phyloP scores from a whole-genome alignment of 2,329 filamentous ascomycete genomes.

The Lachnum nothofagi region DNA sequence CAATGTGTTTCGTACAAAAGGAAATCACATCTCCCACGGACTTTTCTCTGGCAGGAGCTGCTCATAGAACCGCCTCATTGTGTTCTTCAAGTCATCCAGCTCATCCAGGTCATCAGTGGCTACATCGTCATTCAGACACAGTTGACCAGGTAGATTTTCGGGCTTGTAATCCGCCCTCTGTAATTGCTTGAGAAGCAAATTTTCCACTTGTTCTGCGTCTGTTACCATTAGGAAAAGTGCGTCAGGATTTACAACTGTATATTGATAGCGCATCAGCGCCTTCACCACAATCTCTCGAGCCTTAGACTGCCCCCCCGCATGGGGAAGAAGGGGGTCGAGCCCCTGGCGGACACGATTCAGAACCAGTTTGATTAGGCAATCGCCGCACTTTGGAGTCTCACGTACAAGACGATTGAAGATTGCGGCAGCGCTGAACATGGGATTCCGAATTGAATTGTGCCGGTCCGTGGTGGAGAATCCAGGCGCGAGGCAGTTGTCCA shows the following conservation, averaged over 20 bases:
- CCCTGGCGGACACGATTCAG: conserved; percentile 34
- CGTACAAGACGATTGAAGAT: conserved; percentile 37
- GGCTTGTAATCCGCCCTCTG: conserved; percentile 32
- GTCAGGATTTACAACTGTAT: conserved; percentile 39
- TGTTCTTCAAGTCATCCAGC: no score
- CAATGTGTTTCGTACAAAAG: no score
- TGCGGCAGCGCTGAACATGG: conserved; percentile 36
- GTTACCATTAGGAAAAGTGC: conserved; percentile 40
- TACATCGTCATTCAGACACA: conserved; percentile 42
- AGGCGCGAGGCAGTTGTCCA: conserved; percentile 40
- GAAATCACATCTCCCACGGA: no score
- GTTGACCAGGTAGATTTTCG: no score
- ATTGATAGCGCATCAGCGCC: conserved; percentile 39
- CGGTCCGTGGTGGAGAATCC: conserved; percentile 36
- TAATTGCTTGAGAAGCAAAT: conserved; percentile 34
- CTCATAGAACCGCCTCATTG: no score
- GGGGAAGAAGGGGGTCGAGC: conserved; percentile 35
- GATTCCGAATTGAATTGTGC: conserved; percentile 35
- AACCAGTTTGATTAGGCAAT: conserved; percentile 39
- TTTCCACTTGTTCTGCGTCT: conserved; percentile 40
- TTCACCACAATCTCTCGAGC: conserved; percentile 35
- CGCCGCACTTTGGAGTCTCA: conserved; percentile 37
- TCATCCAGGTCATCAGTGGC: no score
- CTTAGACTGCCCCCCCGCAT: conserved; percentile 27
- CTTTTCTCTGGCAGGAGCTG: no score